phyloP scores from a whole-genome alignment of 2,329 filamentous ascomycete genomes.

The Aspergillus sojae region DNA sequence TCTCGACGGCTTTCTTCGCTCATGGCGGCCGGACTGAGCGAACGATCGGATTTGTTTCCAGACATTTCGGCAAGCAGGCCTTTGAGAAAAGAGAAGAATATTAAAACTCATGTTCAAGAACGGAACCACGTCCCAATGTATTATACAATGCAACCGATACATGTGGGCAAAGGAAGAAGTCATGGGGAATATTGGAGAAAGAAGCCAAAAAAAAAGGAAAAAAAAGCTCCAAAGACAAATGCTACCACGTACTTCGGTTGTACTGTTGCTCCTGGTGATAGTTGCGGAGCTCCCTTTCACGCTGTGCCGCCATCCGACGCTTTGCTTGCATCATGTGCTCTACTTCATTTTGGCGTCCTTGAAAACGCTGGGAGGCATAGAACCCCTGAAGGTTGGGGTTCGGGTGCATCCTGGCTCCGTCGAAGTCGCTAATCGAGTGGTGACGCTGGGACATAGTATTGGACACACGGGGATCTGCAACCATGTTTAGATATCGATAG shows the following conservation, averaged over 20 bases:
- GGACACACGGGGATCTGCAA: conserved; percentile 70
- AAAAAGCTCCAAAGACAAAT: conserved; percentile 32
- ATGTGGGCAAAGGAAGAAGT: conserved; percentile 36
- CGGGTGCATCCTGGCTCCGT: conserved; percentile 66
- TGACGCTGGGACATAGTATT: conserved; percentile 69
- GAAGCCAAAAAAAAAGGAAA: conserved; percentile 30
- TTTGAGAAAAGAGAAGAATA: conserved; percentile 46
- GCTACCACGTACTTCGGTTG: conserved; percentile 80
- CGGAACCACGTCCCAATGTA: conserved; percentile 40
- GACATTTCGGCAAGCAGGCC: conserved; percentile 69
- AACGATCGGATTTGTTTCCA: conserved; percentile 79
- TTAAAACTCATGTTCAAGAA: conserved; percentile 46
- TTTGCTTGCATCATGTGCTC: conserved; percentile 99
- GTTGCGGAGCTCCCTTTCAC: conserved; percentile 98
- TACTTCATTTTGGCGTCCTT: conserved; percentile 83
- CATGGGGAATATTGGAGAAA: conserved; percentile 40
- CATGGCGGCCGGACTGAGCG: conserved; percentile 81
- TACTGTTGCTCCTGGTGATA: conserved; percentile 99
- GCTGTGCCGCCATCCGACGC: conserved; percentile 97
- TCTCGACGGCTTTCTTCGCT: conserved; percentile 96
- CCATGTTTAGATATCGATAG: not conserved
- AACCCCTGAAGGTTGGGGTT: conserved; percentile 86
- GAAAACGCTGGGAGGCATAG: conserved; percentile 91
- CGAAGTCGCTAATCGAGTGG: conserved; percentile 83
- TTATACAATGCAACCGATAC: conserved; percentile 49